Evolutionary conservation across 345 rosid species (phyloP).

Genomic region (Syzygium grande): DNA sequence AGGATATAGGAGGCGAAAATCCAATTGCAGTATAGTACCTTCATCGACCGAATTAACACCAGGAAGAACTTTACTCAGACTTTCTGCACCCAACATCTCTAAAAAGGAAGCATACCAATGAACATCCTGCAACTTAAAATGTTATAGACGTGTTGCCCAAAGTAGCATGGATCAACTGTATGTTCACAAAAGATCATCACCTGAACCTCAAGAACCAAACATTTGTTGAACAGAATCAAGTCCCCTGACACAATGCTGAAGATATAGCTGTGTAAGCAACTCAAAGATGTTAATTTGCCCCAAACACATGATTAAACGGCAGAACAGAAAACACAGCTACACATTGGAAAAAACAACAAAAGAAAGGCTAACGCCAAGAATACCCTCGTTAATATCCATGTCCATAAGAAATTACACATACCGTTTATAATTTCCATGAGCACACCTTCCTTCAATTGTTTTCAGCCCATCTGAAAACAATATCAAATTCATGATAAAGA

Average conservation of each 20-base stretch:
- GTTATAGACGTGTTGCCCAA: neutral
- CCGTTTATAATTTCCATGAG: slow-evolving; percentile 56
- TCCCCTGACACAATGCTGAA: slow-evolving; percentile 50
- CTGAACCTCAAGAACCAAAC: slow-evolving; percentile 66
- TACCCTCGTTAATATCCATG: neutral
- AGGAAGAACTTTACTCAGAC: slow-evolving; percentile 57
- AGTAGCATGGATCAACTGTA: neutral
- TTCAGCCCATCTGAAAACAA: slow-evolving; percentile 52
- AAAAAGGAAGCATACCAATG: slow-evolving; percentile 43
- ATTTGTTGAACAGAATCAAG: slow-evolving; percentile 52
- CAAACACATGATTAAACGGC: neutral
- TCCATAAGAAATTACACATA: slow-evolving; percentile 3
- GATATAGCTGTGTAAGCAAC: slow-evolving; percentile 4
- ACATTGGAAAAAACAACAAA: neutral
- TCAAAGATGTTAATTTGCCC: neutral
- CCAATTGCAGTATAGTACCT: slow-evolving; percentile 27
- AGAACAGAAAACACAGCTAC: neutral
- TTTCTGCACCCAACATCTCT: slow-evolving; percentile 57
- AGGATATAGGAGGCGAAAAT: neutral
- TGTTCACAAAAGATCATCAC: slow-evolving; percentile 17
- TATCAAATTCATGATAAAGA: neutral
- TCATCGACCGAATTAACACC: slow-evolving; percentile 52
- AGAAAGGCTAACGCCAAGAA: neutral
- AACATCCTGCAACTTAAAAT: slow-evolving; percentile 35
- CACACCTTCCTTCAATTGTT: slow-evolving; percentile 83